Conservation (phyloP, 129 eudicot species). For the Ambrosia artemisiifolia region DNA sequence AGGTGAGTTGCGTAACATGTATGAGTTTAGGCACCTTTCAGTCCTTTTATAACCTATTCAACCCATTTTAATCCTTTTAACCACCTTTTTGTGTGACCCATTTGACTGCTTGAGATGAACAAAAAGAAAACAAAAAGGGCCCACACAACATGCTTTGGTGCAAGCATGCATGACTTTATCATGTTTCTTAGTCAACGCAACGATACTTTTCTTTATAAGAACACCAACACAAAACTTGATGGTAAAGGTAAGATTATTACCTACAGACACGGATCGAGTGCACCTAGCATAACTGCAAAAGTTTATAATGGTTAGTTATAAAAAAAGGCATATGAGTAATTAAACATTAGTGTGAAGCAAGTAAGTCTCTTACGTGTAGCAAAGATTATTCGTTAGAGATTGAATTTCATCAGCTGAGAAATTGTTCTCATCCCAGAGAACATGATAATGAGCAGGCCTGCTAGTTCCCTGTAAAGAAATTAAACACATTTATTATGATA, state of each 20-base stretch:
- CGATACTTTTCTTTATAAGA: neutral
- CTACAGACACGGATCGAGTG: constrained; percentile 93
- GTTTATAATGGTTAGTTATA: neutral
- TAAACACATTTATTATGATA: neutral
- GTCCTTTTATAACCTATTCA: neutral
- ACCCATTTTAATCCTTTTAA: neutral
- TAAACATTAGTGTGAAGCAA: neutral
- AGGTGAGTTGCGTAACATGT: neutral
- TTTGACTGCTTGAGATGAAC: neutral
- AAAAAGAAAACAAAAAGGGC: neutral
- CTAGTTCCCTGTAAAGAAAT: constrained; percentile 70
- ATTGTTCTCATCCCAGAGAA: constrained; percentile 86
- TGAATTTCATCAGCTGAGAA: constrained; percentile 83
- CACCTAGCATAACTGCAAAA: constrained; percentile 83
- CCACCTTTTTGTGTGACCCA: neutral
- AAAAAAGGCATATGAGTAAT: neutral
- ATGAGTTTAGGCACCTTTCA: neutral
- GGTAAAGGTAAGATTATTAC: constrained; percentile 32
- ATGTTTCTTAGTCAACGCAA: neutral
- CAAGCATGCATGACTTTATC: neutral
- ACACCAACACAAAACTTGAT: neutral
- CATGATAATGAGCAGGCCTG: constrained; percentile 94
- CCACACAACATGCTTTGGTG: neutral
- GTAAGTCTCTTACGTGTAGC: constrained; percentile 72
- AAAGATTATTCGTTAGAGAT: constrained; percentile 75